These are phyloP conservation scores for Wickerhamiella australiensis DNA, from an alignment of 805 yeast genomes.

Conservation along the genomic window DNA sequence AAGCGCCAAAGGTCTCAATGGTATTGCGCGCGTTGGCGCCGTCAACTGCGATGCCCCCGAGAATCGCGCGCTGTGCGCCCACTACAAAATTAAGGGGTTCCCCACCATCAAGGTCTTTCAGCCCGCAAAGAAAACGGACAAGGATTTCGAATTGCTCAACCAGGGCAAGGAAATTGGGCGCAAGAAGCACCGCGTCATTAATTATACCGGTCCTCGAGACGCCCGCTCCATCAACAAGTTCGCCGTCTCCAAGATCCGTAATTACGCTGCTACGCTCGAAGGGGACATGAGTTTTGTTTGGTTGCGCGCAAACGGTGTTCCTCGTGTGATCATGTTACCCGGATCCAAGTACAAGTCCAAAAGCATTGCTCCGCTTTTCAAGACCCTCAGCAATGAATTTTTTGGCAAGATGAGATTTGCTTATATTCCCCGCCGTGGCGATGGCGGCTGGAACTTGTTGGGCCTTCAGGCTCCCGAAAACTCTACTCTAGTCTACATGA, in stretches of 20 bases:
- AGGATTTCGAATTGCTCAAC: slow-evolving; percentile 22
- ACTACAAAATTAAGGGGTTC: slow-evolving; percentile 56
- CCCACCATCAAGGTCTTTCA: slow-evolving; percentile 77
- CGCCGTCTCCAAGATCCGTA: slow-evolving; percentile 23
- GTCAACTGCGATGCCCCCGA: slow-evolving; percentile 69
- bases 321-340: slow-evolving; percentile 25
- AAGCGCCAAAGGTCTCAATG: slow-evolving; percentile 47
- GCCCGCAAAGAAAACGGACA: slow-evolving; percentile 52
- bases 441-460: slow-evolving; percentile 22
- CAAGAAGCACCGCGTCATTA: slow-evolving; percentile 22
- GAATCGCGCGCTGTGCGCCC: slow-evolving; percentile 60
- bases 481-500: slow-evolving; percentile 22
- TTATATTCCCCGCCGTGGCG: slow-evolving; percentile 22
- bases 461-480: slow-evolving; percentile 21
- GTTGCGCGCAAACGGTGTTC: slow-evolving; percentile 20
- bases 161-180: slow-evolving; percentile 20
- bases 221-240: slow-evolving; percentile 22
- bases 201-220: slow-evolving; percentile 26
- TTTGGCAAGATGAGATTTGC: slow-evolving; percentile 25
- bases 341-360: slow-evolving; percentile 21
- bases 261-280: slow-evolving; percentile 23
- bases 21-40: slow-evolving; percentile 47
- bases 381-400: slow-evolving; percentile 25
- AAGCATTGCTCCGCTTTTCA: slow-evolving; percentile 25
- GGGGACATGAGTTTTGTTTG: slow-evolving; percentile 20